These are phyloP conservation scores for Yamadazyma tumulicola DNA, from an alignment of 805 yeast species.

Conservation along the genomic window DNA sequence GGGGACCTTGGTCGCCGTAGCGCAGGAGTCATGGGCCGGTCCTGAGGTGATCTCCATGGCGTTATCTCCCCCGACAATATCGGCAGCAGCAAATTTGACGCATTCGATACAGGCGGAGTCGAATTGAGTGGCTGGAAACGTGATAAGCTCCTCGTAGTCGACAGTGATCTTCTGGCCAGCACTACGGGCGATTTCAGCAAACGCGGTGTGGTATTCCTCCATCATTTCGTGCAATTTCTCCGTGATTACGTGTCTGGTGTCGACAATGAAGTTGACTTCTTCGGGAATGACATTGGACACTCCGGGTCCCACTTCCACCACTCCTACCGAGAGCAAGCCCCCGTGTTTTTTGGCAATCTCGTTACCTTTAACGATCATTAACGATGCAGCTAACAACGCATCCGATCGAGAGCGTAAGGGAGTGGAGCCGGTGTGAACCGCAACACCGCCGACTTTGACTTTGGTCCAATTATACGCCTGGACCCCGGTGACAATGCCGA, in stretches of 20 bases:
- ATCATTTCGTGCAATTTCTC: slow-evolving; percentile 35
- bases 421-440: slow-evolving; percentile 74
- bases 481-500: slow-evolving; percentile 65
- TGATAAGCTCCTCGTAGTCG: slow-evolving; percentile 42
- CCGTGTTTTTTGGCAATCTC: slow-evolving; percentile 49
- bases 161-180: slow-evolving; percentile 31
- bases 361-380: slow-evolving; percentile 53
- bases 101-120: slow-evolving; percentile 48
- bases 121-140: slow-evolving; percentile 57
- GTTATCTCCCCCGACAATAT: slow-evolving; percentile 43
- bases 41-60: slow-evolving; percentile 55
- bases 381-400: slow-evolving; percentile 56
- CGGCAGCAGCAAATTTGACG: slow-evolving; percentile 50
- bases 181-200: slow-evolving; percentile 31
- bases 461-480: slow-evolving; percentile 66
- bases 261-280: slow-evolving; percentile 55
- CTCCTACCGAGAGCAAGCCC: slow-evolving; percentile 61
- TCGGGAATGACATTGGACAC: slow-evolving; percentile 69
- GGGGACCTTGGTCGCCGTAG: slow-evolving; percentile 53
- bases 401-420: slow-evolving; percentile 61
- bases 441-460: slow-evolving; percentile 55
- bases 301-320: slow-evolving; percentile 53
- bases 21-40: slow-evolving; percentile 74
- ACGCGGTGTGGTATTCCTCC: slow-evolving; percentile 31
- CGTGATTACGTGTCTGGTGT: slow-evolving; percentile 54